Evolutionary conservation across 345 rosid genomes (phyloP).

Genomic region (Anacardium occidentale): DNA sequence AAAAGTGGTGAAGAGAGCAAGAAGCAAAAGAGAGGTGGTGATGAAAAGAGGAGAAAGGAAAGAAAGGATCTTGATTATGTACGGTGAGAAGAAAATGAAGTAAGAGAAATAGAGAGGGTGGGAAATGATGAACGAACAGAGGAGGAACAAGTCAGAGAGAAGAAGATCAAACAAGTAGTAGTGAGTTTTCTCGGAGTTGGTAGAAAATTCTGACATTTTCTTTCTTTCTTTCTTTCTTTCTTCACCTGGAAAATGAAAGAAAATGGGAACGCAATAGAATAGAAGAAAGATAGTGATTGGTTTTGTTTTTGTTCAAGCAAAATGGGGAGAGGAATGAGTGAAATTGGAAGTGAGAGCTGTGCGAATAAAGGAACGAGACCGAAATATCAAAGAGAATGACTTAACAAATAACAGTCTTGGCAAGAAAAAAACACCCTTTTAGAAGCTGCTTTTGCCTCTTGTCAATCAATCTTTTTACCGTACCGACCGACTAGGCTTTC

Average conservation of each 20-base stretch:
- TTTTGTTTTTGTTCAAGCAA: constrained; percentile 22
- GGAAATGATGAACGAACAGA: constrained; percentile 51
- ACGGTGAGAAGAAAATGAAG: constrained; percentile 62
- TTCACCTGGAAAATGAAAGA: constrained; percentile 2
- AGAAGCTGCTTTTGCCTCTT: constrained; percentile 34
- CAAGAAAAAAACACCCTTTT: constrained; percentile 35
- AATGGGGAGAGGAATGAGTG: constrained; percentile 21
- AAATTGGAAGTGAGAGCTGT: constrained; percentile 44
- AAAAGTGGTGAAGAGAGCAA: constrained; percentile 48
- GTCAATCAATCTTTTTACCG: constrained; percentile 4
- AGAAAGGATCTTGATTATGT: constrained; percentile 67
- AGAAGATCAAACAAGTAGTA: constrained; percentile 36
- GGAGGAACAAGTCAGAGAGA: constrained; percentile 45
- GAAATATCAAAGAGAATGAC: constrained; percentile 7
- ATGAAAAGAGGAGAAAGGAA: constrained; percentile 82
- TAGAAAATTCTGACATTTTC: constrained; percentile 56
- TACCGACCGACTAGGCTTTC: constrained; percentile 38
- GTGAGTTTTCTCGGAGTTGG: constrained; percentile 30
- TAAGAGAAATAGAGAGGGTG: constrained; percentile 61
- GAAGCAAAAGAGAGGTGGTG: constrained; percentile 73
- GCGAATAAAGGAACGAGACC: constrained; percentile 45
- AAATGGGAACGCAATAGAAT: not conserved
- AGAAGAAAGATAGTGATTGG: constrained; percentile 20
- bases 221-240: constrained; percentile 6
- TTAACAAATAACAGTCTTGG: constrained; percentile 11